These are phyloP conservation scores for Nidula niveotomentosa DNA, from an alignment of 1,284 basidiomycete species.

Conservation along the genomic window DNA sequence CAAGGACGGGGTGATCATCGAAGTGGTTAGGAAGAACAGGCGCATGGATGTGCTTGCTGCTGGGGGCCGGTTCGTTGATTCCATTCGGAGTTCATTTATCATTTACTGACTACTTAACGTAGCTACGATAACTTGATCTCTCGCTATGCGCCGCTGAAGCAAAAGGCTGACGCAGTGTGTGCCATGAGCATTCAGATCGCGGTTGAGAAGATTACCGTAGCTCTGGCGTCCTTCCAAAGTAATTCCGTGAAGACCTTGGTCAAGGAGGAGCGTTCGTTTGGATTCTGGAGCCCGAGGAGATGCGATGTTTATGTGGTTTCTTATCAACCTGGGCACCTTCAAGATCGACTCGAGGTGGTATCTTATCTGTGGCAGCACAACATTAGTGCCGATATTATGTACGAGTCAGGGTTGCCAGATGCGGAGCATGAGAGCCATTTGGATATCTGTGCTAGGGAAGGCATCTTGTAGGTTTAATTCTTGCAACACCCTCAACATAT, in stretches of 20 bases:
- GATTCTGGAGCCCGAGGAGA: conserved; percentile 83
- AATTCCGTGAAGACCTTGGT: conserved; percentile 67
- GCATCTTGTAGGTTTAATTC: conserved; percentile 62
- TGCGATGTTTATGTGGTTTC: conserved; percentile 87
- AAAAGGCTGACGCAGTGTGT: conserved; percentile 51
- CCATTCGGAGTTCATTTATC: background rate
- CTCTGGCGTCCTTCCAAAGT: conserved; percentile 72
- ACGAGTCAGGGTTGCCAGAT: conserved; percentile 67
- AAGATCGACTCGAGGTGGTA: conserved; percentile 78
- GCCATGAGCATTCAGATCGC: conserved; percentile 80
- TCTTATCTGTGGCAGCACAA: conserved; percentile 78
- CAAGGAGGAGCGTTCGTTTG: conserved; percentile 82
- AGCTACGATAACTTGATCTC: conserved; percentile 79
- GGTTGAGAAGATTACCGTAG: conserved; percentile 76
- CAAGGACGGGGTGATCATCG: conserved; percentile 74
- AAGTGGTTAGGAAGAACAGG: conserved; percentile 70
- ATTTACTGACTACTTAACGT: background rate
- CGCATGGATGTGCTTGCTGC: conserved; percentile 74
- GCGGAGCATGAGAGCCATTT: conserved; percentile 62
- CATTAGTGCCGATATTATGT: conserved; percentile 88
- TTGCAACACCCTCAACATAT: background rate
- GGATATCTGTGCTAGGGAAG: conserved; percentile 70
- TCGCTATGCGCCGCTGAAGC: conserved; percentile 57
- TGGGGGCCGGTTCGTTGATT: conserved; percentile 65
- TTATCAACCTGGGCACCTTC: conserved; percentile 72